Conservation (phyloP, 345 rosid species). For the Noccaea caerulescens region DNA sequence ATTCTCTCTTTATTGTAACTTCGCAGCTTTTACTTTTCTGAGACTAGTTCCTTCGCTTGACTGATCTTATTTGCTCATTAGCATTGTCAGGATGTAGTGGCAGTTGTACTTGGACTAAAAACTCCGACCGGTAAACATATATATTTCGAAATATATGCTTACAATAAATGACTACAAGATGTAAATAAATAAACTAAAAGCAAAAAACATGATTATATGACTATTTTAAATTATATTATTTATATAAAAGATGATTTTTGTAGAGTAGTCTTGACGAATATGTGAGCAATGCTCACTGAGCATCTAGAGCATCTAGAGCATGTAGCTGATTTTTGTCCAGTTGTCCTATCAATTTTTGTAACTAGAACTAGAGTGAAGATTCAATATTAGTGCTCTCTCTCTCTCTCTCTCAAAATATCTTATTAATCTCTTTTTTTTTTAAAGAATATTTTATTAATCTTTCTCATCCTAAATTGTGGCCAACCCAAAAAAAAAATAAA, state of each 20-base stretch:
- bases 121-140: background rate
- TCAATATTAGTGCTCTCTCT: constrained; percentile 17
- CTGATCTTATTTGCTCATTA: constrained; percentile 17
- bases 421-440: background rate
- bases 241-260: background rate
- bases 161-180: background rate
- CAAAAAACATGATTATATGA: background rate
- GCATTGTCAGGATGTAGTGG: constrained; percentile 1
- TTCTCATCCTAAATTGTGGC: constrained; percentile 20
- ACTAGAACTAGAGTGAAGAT: constrained; percentile 25
- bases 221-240: background rate
- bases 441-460: background rate
- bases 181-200: background rate
- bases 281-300: background rate
- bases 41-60: constrained; percentile 28
- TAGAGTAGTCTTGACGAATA: background rate
- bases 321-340: too few relatives aligned
- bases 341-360: constrained; percentile 16
- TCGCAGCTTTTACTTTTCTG: constrained; percentile 43
- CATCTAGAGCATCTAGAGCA: background rate
- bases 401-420: constrained; percentile 9
- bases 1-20: constrained; percentile 37
- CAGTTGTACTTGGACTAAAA: background rate
- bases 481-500: constrained; percentile 22
- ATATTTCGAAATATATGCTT: background rate